Evolutionary conservation across 2,329 filamentous ascomycete species (phyloP), one percentile per base, ranked within the genome.

Genomic region (Pseudogymnoascus sp.): DNA sequence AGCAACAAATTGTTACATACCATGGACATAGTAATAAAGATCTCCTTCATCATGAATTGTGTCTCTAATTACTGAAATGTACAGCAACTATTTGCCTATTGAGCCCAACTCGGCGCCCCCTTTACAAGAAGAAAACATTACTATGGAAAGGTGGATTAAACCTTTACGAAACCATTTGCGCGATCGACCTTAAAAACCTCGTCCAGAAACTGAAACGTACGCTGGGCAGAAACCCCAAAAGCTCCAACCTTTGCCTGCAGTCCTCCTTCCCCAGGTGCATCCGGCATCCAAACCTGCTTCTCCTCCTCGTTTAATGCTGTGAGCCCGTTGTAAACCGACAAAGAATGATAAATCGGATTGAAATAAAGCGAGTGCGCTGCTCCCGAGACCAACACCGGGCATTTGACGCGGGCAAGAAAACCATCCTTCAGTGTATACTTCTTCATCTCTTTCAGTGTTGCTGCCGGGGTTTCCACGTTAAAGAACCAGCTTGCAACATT

Each of bases 201-300:
- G 35, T 63, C 62, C 35, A 63, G 38, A 33, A 30, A 63, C n/a
- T 22, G 14, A 57, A 63, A 63, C 30, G 30, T 63, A 25, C 37
- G 41, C 47, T 60, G 36, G 28, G 15, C 59, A 11, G 50, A 43
- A 8, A 64, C 36, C 9, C 61, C 62, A 59, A 64, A 63, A 15
- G 65, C 65, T 15, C 65, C 66, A 61, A 71, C 64, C 58, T 71
- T 70, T 9, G 68, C 67, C 62, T 67, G 66, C 39, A 70, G 59
- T 9, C 67, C 69, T 53, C 69, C 69, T 18, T 66, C 59, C 2
- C 62, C 65, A 15, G 62, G 43, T 30, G 62, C 62, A 7, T 62
- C 61, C 14, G 65, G 62, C 25, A 69, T 62, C 68, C 68, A 70
- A 22, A 64, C 35, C 41, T 66, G 58, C 53, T 68, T 68, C 37